Percentiles rank a stretch among this genome's conserved stretches.
Conservation (phyloP, 2,329 filamentous ascomycete genomes). For the Aureobasidium sp. region DNA sequence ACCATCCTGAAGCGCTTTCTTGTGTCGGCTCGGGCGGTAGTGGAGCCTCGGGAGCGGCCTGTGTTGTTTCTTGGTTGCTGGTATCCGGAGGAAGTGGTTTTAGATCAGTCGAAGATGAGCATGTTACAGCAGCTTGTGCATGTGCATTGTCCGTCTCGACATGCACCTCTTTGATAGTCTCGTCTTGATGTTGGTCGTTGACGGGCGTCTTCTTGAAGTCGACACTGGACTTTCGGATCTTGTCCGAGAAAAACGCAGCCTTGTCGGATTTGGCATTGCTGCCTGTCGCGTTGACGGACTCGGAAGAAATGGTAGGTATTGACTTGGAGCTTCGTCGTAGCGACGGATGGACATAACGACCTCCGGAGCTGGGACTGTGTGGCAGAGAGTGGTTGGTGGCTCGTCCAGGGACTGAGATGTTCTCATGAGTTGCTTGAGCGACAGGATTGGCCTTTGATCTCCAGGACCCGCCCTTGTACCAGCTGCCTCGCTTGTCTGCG, state of each 20-base stretch:
- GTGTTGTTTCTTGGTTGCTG: not conserved
- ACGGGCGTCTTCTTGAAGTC: slow-evolving; percentile 1
- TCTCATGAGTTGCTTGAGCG: slow-evolving; percentile 41
- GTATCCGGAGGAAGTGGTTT: not conserved
- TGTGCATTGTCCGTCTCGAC: slow-evolving; percentile 23
- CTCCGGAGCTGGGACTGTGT: slow-evolving; percentile 23
- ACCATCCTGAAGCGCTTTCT: slow-evolving; percentile 21
- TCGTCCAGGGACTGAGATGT: slow-evolving; percentile 38
- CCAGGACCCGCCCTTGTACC: slow-evolving; percentile 38
- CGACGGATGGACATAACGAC: slow-evolving; percentile 18
- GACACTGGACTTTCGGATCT: slow-evolving; percentile 14
- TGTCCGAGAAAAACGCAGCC: slow-evolving; percentile 17
- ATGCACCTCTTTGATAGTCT: not conserved
- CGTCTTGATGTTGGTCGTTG: not conserved
- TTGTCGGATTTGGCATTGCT: slow-evolving; percentile 24
- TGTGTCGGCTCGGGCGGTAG: slow-evolving; percentile 37
- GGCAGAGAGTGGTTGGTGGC: slow-evolving; percentile 35
- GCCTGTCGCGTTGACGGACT: slow-evolving; percentile 39
- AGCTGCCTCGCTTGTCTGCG: slow-evolving; percentile 33
- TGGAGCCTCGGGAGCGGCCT: slow-evolving; percentile 24
- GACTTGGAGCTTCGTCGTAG: slow-evolving; percentile 34
- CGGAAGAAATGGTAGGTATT: slow-evolving; percentile 37
- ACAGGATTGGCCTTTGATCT: slow-evolving; percentile 41
- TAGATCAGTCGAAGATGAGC: not conserved
- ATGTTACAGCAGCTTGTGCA: slow-evolving; percentile 16